A percentile compares a stretch with the other conserved stretches of the same genome.
phyloP scores from a whole-genome alignment of 805 yeast genomes.

The Pichia thaimueangensis region DNA sequence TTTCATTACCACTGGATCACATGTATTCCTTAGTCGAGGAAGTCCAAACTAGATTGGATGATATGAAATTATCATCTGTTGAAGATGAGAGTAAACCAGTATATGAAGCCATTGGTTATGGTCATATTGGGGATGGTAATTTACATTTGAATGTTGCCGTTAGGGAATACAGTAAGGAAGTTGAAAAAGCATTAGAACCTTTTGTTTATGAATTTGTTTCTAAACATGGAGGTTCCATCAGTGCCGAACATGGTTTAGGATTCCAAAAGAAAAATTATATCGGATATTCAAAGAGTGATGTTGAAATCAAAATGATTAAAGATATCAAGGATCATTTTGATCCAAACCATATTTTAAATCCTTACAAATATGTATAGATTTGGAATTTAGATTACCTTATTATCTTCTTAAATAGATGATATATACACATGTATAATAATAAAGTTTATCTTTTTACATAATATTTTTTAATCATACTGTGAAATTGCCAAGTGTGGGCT shows the following conservation, averaged over 20 bases:
- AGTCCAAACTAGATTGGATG: constrained; percentile 53
- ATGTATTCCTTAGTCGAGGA: constrained; percentile 80
- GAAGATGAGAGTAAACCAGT: constrained; percentile 65
- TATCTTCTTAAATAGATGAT: not conserved
- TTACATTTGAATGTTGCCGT: constrained; percentile 90
- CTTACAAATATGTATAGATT: constrained; percentile 77
- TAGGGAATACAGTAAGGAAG: constrained; percentile 68
- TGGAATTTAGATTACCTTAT: not conserved
- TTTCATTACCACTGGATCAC: constrained; percentile 77
- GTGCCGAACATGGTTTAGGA: constrained; percentile 97
- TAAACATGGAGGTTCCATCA: constrained; percentile 72
- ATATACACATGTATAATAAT: no score
- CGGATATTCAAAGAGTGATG: constrained; percentile 71
- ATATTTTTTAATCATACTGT: no score
- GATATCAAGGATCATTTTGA: constrained; percentile 76
- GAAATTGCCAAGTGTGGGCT: no score
- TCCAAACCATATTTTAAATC: constrained; percentile 89
- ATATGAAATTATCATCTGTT: constrained; percentile 54
- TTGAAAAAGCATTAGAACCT: constrained; percentile 83
- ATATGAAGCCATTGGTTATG: constrained; percentile 87
- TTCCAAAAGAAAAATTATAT: constrained; percentile 92
- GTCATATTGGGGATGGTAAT: constrained; percentile 98
- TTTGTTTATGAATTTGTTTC: constrained; percentile 89
- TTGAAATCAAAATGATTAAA: constrained; percentile 69
- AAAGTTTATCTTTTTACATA: no score